Evolutionary conservation across 2,329 filamentous ascomycete genomes (phyloP), one percentile per base, ranked within the genome.

Genomic region (Fusarium oligoseptatum): DNA sequence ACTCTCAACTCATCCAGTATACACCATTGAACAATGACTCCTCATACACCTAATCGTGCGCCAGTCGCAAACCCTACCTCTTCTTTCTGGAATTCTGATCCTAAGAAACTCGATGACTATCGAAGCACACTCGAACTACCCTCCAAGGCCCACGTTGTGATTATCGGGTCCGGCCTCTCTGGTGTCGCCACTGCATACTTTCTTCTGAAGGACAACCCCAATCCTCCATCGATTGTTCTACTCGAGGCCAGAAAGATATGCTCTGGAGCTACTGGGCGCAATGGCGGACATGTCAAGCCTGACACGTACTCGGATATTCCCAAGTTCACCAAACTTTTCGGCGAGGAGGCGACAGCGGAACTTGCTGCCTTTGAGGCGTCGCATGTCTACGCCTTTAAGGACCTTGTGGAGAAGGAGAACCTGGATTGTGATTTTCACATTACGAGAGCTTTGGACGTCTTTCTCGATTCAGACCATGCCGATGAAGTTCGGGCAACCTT

Each of bases 111-210:
- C 12, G 70, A 73, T 22, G 52, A 71, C 32, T 63, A 61, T 20
- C 67, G 68, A 36, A 71, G 61, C 56, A 72, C 67, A 1, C 12
- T 29, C 1, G 60, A 70, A 3, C 75, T 88, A 1, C 87, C 86
- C 0, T 50, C 73, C 2, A 72, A 82, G 36, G 81, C 80, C 37
- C 85, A 88, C 66, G 82, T 88, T 56, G 81, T 84, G 37, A 84
- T 88, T 55, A 81, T 88, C 12, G 70, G 70, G 14, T 68, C 24
- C 15, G 70, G 70, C 4, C 39, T 67, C 12, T 39, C 70, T 0
- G 70, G 87, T 83, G 82, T 84, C 1, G 81, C 82, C 4, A 83
- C 84, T 9, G 85, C 84, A 0, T 86, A 87, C 61, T 83, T 87
- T 70, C 80, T 83, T 15, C 71, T 82, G 22, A 71, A 78, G 34